Evolutionary conservation across 768 basidiomycete genomes (phyloP), one percentile per base, ranked within the genome.

Genomic region (Boletus speciosus): DNA sequence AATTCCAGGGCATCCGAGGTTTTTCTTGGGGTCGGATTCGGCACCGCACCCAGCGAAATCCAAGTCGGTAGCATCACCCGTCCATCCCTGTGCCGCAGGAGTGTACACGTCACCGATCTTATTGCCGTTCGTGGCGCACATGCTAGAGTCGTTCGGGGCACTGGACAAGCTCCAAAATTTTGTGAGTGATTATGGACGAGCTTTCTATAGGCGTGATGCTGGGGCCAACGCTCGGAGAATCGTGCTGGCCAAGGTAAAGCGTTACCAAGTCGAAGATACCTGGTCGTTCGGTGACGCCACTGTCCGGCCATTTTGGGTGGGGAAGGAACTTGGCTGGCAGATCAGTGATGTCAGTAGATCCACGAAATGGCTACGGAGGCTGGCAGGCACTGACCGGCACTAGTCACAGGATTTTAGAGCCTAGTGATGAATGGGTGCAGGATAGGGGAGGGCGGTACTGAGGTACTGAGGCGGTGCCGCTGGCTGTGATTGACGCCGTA

Each of bases 1-100:
- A 56, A 37, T 51, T 45, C 23, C 61, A 84, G 95, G 95, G 4
- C 90, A 96, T 70, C 88, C 93, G 4, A 85, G 90, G 45, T 99
- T 99, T 73, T 99, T 99, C 82, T 78, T 99, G 51, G 97, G 97
- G 19, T 95, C 92, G 16, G 97, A 99, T 72, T 93, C 90, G 29
- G 97, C 97, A 1, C 97, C 97, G 38, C 97, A 99, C 71, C 85
- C 89, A 5, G 78, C 79, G 31, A 67, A 75, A 29, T 74, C 78
- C 49, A 88, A 93, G 71, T 80, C 88, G 5, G 84, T 81, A 16
- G 82, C 89, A 56, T 81, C 84, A 5, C 86, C 90, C 7, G 73
- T 72, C 19, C 78, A 83, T 32, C 76, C 84, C 16, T 99, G 97
- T 71, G 95, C 97, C 1, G 97, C 97, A 10, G 97, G 97, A 1